Percentiles rank a stretch among this genome's conserved stretches.
phyloP scores from a whole-genome alignment of 495 filamentous ascomycete genomes.

The Xylaria sp. region DNA sequence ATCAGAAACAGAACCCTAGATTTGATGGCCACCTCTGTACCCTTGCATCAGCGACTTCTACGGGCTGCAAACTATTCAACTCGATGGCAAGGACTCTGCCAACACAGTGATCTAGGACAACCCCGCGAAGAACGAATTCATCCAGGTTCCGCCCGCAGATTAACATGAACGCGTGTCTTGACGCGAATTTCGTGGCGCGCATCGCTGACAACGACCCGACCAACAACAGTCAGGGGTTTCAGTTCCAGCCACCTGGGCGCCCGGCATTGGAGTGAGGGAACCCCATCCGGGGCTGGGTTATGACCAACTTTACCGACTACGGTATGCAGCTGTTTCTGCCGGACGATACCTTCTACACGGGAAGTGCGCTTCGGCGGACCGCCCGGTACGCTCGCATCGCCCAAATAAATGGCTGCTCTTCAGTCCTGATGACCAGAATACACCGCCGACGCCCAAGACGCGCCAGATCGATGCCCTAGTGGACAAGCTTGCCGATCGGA shows the following conservation, averaged over 20 bases:
- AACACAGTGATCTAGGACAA: slow-evolving; percentile 35
- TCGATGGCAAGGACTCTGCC: slow-evolving; percentile 26
- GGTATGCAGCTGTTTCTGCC: slow-evolving; percentile 57
- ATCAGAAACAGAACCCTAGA: slow-evolving; percentile 34
- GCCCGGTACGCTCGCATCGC: slow-evolving; percentile 15
- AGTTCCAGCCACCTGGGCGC: slow-evolving; percentile 33
- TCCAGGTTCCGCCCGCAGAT: slow-evolving; percentile 56
- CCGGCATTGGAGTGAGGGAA: slow-evolving; percentile 50
- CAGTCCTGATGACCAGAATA: slow-evolving; percentile 10
- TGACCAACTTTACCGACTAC: slow-evolving; percentile 58
- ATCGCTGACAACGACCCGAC: background rate
- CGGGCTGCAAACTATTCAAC: slow-evolving; percentile 32
- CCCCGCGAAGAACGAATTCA: slow-evolving; percentile 40
- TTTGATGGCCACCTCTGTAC: slow-evolving; percentile 43
- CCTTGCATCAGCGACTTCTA: slow-evolving; percentile 38
- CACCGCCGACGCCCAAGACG: slow-evolving; percentile 16
- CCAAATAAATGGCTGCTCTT: slow-evolving; percentile 52
- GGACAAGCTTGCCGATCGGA: slow-evolving; percentile 29
- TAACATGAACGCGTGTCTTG: slow-evolving; percentile 57
- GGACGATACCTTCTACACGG: slow-evolving; percentile 59
- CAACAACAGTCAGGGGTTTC: background rate
- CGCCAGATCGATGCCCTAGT: slow-evolving; percentile 49
- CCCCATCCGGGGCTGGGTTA: slow-evolving; percentile 64
- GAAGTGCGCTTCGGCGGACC: slow-evolving; percentile 52
- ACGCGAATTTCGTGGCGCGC: slow-evolving; percentile 40